phyloP scores from a whole-genome alignment of 345 rosid genomes.

The Hibiscus mutabilis region DNA sequence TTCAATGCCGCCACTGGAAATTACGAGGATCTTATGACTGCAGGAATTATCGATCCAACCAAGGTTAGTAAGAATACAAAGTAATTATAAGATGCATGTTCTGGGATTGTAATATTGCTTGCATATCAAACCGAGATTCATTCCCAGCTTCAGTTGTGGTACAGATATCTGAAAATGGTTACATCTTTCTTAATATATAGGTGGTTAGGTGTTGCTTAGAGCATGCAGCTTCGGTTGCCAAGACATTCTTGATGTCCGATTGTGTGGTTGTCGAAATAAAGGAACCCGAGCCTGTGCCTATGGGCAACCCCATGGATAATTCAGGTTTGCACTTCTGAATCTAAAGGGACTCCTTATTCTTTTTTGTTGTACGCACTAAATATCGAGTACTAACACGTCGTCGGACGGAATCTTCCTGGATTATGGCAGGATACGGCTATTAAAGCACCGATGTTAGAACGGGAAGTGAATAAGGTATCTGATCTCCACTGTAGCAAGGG shows the following conservation, averaged over 20 bases:
- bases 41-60: constrained; percentile 94
- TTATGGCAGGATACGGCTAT: constrained; percentile 41
- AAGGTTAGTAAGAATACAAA: constrained; percentile 39
- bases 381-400: constrained; percentile 12
- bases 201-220: constrained; percentile 52
- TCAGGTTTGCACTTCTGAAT: constrained; percentile 43
- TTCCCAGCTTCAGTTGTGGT: not conserved
- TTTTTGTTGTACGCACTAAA: constrained; percentile 1
- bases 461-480: not conserved
- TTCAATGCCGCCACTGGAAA: constrained; percentile 96
- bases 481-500: not conserved
- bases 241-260: constrained; percentile 96
- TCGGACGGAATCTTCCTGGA: too few species aligned
- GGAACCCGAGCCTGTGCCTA: constrained; percentile 73
- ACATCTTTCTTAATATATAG: constrained; percentile 26
- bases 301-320: constrained; percentile 91
- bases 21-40: constrained; percentile 93
- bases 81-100: not conserved
- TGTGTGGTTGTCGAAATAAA: constrained; percentile 97
- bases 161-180: not conserved
- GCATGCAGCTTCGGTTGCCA: constrained; percentile 84
- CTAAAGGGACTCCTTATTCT: not conserved
- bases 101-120: not conserved
- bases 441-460: not conserved
- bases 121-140: not conserved